These are phyloP conservation scores for Scenedesmus sp. DNA, from an alignment of 163 green algal species.

Conservation along the genomic window DNA sequence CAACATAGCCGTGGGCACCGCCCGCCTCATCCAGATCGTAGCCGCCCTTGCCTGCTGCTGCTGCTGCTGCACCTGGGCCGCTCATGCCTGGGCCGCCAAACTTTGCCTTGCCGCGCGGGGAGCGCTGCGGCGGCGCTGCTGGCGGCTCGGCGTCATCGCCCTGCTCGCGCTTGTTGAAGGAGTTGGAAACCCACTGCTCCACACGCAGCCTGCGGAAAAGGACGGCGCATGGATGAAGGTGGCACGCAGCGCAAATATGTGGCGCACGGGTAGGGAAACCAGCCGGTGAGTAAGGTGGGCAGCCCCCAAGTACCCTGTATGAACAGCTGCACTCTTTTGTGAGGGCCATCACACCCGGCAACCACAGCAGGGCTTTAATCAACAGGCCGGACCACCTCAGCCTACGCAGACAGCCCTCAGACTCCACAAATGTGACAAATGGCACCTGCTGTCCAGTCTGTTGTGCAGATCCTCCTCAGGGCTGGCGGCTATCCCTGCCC, in stretches of 20 bases:
- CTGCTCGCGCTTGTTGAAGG: not conserved
- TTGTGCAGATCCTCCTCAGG: too few species aligned
- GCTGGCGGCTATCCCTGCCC: too few species aligned
- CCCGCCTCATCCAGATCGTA: not conserved
- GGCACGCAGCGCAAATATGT: not conserved
- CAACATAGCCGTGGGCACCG: not conserved
- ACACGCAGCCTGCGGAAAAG: slow-evolving; percentile 41
- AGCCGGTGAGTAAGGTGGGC: too few species aligned
- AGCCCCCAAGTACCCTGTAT: too few species aligned
- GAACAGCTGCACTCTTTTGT: too few species aligned
- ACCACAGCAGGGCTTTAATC: too few species aligned
- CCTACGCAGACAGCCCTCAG: too few species aligned
- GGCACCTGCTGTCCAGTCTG: too few species aligned
- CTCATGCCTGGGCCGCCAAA: not conserved
- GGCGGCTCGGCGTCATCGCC: not conserved
- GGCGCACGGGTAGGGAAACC: not conserved
- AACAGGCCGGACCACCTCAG: too few species aligned
- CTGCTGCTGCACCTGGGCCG: not conserved
- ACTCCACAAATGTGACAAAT: too few species aligned
- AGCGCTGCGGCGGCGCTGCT: not conserved
- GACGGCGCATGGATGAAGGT: not conserved
- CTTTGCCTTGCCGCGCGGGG: not conserved
- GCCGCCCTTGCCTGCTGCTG: not conserved
- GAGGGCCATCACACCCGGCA: too few species aligned
- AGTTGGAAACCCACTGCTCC: slow-evolving; percentile 31